Evolutionary conservation across 495 filamentous ascomycete species (phyloP).

Genomic region (Glarea lozoyensis): DNA sequence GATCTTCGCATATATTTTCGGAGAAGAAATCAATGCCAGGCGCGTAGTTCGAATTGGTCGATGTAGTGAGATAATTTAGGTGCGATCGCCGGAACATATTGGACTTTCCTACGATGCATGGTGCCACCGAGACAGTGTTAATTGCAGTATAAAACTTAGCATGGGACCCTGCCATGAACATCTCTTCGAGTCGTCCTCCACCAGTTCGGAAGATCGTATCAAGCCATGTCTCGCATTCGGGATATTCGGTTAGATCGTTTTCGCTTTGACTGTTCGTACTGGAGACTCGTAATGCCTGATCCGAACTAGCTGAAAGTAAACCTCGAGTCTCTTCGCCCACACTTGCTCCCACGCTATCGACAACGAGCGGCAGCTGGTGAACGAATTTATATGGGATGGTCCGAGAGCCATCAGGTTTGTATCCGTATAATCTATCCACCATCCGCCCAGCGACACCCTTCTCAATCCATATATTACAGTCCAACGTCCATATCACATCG

Average conservation of each 20-base stretch:
- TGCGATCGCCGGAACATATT: constrained; percentile 97
- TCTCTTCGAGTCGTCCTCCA: constrained; percentile 85
- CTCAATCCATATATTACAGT: constrained; percentile 93
- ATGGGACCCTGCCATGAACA: constrained; percentile 89
- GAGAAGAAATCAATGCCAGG: constrained; percentile 88
- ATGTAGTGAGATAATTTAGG: constrained; percentile 41
- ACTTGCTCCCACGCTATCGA: constrained; percentile 52
- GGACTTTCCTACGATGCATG: constrained; percentile 93
- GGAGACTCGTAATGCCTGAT: constrained; percentile 10
- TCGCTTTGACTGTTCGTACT: constrained; percentile 19
- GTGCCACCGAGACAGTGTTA: constrained; percentile 83
- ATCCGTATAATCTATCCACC: constrained; percentile 78
- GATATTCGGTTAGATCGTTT: constrained; percentile 9
- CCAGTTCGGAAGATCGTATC: constrained; percentile 30
- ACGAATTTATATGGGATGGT: constrained; percentile 80
- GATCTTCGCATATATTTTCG: constrained; percentile 95
- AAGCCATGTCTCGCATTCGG: constrained; percentile 19
- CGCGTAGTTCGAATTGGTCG: constrained; percentile 35
- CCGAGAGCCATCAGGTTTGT: constrained; percentile 24
- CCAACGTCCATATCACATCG: constrained; percentile 89
- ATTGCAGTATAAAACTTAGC: constrained; percentile 98
- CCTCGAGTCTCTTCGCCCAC: constrained; percentile 32
- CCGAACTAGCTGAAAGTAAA: constrained; percentile 22
- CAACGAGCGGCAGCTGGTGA: constrained; percentile 82
- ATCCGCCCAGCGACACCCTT: constrained; percentile 71